These are phyloP conservation scores for Pythium sp. DNA, from an alignment of 352 stramenopile genomes.

Conservation along the genomic window DNA sequence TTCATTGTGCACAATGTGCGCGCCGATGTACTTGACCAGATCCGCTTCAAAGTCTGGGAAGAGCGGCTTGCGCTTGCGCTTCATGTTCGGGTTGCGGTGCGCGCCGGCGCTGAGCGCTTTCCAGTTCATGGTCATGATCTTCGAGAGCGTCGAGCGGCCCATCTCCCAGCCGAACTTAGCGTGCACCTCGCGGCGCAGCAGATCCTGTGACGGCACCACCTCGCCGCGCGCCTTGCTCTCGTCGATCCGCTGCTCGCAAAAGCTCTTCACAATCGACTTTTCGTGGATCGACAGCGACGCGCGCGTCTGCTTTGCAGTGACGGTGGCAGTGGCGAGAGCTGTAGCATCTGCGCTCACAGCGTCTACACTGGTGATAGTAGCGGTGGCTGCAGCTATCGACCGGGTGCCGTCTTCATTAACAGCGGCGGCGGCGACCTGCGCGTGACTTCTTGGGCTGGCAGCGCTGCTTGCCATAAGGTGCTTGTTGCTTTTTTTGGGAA, in stretches of 20 bases:
- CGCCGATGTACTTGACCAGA: conserved; percentile 48
- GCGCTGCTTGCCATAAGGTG: background rate
- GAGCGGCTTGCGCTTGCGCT: conserved; percentile 63
- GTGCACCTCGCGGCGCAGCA: conserved; percentile 49
- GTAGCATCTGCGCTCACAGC: background rate
- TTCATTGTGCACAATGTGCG: conserved; percentile 18
- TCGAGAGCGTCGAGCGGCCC: conserved; percentile 71
- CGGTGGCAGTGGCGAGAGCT: no score
- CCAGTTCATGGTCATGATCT: conserved; percentile 74
- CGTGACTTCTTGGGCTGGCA: background rate
- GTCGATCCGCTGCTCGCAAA: conserved; percentile 63
- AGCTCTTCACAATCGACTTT: conserved; percentile 73
- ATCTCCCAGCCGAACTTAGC: conserved; percentile 59
- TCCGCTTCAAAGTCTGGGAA: conserved; percentile 72
- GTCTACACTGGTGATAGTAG: background rate
- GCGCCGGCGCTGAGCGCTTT: conserved; percentile 38
- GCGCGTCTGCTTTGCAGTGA: conserved; percentile 18
- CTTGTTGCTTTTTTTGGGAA: background rate
- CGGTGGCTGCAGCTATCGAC: background rate
- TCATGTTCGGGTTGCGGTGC: conserved; percentile 71
- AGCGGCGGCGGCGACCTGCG: background rate
- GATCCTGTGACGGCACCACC: conserved; percentile 57
- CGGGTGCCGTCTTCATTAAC: background rate
- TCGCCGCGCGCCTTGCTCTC: conserved; percentile 55
- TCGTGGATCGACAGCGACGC: conserved; percentile 67